Base-by-base conservation (phyloP, 1,284 basidiomycete genomes). In the Mrakiaceae sp. region DNA sequence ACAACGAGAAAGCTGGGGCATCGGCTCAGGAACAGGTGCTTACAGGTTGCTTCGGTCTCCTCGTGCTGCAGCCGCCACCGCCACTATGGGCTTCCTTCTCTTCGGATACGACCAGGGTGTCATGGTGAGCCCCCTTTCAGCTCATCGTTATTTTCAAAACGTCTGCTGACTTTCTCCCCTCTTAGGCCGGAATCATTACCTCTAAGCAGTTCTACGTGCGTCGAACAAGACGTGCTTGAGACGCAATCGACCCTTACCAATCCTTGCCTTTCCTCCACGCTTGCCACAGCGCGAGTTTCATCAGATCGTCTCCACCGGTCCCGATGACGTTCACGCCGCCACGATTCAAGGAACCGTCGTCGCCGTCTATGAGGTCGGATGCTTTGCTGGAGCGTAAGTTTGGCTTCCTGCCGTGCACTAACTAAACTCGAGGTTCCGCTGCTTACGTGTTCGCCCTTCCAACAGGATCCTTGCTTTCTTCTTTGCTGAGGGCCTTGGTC, bases 321-420 rank as follows among this genome's bases (percentile, higher is more conserved):
- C 8, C 52, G 16, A 53, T 16, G 52, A 53, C 39, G 52, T 53
- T 14, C 47, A 60, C 16, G 70, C 71, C 52, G 75, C 72, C 69
- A 77, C 76, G 60, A 70, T 77, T 67, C 76, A 75, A 66, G 76
- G 76, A 48, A 73, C 75, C 44, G 75, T 76, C 65, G 75, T 74
- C 12, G 70, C 75, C 40, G 71, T 58, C 16, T 76, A 76, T 68
- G 74, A 76, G 68, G 73, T 76, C 62, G 75, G 73, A 40, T 75
- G 74, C 69, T 69, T 71, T 68, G 70, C 69, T 50, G 66, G 69
- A 9, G 48, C 42, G 39, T 52, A 27, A 27, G 40, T 60, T 44
- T 58, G 6, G 14, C 4, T 11, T 46, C 39, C 42, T 46, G 1
- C 14, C 16, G 8, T 14, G 9, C 4, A n/a, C 46, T 58, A 16